Percentiles rank a stretch among this genome's conserved stretches.
phyloP scores from a whole-genome alignment of 2,329 filamentous ascomycete species.

The Colletotrichum euphorbiae region DNA sequence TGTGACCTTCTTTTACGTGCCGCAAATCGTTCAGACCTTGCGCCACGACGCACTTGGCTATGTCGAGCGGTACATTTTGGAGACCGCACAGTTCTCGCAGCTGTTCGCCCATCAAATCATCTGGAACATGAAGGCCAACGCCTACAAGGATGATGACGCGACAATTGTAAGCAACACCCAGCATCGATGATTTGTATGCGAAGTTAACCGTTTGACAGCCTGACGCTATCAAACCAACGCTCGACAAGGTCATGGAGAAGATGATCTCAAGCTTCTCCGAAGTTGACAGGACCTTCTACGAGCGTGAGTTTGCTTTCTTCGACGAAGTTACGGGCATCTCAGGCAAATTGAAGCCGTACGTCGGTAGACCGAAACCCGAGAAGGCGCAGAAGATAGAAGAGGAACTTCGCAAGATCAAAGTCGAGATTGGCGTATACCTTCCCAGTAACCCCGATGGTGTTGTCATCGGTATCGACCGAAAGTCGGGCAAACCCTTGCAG shows the following conservation, averaged over 20 bases:
- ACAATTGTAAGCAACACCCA: slow-evolving; percentile 71
- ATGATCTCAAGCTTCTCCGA: slow-evolving; percentile 85
- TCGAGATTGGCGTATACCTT: slow-evolving; percentile 96
- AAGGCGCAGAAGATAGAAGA: slow-evolving; percentile 99
- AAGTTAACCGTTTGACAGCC: slow-evolving; percentile 63
- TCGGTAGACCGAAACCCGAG: slow-evolving; percentile 91
- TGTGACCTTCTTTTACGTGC: slow-evolving; percentile 98
- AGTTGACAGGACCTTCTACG: slow-evolving; percentile 86
- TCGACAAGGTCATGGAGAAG: slow-evolving; percentile 89
- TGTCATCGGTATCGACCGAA: slow-evolving; percentile 97
- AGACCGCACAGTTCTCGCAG: slow-evolving; percentile 98
- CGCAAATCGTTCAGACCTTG: slow-evolving; percentile 95
- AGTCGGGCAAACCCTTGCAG: slow-evolving; percentile 96
- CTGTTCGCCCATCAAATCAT: slow-evolving; percentile 99
- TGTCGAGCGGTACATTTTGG: slow-evolving; percentile 94
- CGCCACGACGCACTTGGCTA: slow-evolving; percentile 95
- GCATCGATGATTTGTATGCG: slow-evolving; percentile 5
- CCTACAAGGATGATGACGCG: slow-evolving; percentile 96
- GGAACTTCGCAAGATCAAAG: slow-evolving; percentile 95
- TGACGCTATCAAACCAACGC: slow-evolving; percentile 90
- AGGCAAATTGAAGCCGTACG: slow-evolving; percentile 92
- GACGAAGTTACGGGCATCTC: slow-evolving; percentile 96
- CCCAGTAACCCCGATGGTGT: slow-evolving; percentile 97
- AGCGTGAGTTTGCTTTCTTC: slow-evolving; percentile 97
- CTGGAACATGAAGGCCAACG: slow-evolving; percentile 99